These are phyloP conservation scores for Mrakia frigida DNA, from an alignment of 768 basidiomycete genomes.

Conservation along the genomic window DNA sequence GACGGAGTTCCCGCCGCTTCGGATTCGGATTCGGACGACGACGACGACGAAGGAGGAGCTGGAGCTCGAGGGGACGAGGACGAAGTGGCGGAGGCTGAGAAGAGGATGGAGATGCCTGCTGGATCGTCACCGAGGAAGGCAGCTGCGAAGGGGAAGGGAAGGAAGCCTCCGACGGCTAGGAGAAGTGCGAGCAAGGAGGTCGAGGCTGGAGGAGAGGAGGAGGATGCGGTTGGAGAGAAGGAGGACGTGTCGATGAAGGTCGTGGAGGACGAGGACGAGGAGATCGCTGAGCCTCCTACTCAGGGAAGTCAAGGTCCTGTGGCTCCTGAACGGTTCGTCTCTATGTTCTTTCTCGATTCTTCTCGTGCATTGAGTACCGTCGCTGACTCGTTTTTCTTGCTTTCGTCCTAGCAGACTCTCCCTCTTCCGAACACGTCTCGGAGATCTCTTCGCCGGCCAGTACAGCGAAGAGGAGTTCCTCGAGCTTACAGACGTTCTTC, in stretches of 20 bases:
- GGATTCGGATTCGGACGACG: slow-evolving; percentile 42
- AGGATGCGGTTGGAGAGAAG: neutral
- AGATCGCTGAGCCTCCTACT: slow-evolving; percentile 5
- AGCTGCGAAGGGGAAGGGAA: neutral
- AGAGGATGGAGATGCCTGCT: slow-evolving; percentile 31
- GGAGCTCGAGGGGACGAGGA: slow-evolving; percentile 47
- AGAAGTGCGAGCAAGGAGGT: neutral
- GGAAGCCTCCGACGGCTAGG: slow-evolving; percentile 7
- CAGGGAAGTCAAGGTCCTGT: slow-evolving; percentile 36
- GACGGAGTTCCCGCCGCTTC: slow-evolving; percentile 51
- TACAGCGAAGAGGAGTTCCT: slow-evolving; percentile 70
- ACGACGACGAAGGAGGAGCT: slow-evolving; percentile 50
- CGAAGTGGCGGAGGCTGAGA: slow-evolving; percentile 41
- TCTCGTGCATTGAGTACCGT: neutral
- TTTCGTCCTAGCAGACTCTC: slow-evolving; percentile 53
- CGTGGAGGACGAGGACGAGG: slow-evolving; percentile 17
- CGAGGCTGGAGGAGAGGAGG: neutral
- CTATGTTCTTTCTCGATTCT: neutral
- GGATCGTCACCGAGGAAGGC: neutral
- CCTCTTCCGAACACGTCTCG: slow-evolving; percentile 74
- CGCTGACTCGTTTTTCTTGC: slow-evolving; percentile 24
- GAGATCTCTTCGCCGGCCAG: slow-evolving; percentile 60
- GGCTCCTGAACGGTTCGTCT: slow-evolving; percentile 55
- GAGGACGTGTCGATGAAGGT: neutral
- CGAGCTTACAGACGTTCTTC: slow-evolving; percentile 63